Evolutionary conservation across 345 rosid species (phyloP), one percentile per base, ranked within the genome.

Genomic region (Populus euphratica): DNA sequence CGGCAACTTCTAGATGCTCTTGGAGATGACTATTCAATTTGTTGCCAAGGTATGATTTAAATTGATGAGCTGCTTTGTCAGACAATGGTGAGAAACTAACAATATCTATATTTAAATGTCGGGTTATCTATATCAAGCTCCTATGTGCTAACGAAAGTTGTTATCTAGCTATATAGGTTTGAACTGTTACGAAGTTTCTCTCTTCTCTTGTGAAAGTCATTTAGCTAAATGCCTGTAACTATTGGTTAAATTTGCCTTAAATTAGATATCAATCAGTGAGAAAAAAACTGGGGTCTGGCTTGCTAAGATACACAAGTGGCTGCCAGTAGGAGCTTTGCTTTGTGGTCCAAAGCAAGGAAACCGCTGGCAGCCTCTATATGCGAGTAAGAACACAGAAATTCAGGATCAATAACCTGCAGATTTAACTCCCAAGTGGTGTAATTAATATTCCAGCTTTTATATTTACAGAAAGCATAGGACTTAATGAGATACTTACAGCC

Each of bases 1-100:
- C 79, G 75, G 70, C 90, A 89, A 20, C 76, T 90, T 84, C 82
- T 92, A 65, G 92, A 93, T 87, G 92, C 93, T 81, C 94, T 93
- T 75, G 95, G 91, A 70, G 94, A 95, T 68, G 92, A 87, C 13
- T 92, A 89, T 82, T 89, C 96, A 27, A 79, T 86, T 77, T 87
- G 87, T 81, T 95, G 99, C 78, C 86, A 90, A 86, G 98, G 99
- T 93, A 84, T 81, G 82, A 31, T 64, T 68, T 31, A 44, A 68
- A 68, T 76, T 69, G 17, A 62, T 38, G 29, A 47, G 20, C 52
- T 47, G 52, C 2, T 25, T 25, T 61, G 65, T 61, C 25, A 23
- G 65, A 25, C 65, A 20, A n/a, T 61, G 29, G 10, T 61, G 65
- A 61, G 25, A 61, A 61, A 61, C 29, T 23, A 23, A 25, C 18